Conservation (phyloP, 2,329 filamentous ascomycete genomes). For the Claviceps lovelessii region DNA sequence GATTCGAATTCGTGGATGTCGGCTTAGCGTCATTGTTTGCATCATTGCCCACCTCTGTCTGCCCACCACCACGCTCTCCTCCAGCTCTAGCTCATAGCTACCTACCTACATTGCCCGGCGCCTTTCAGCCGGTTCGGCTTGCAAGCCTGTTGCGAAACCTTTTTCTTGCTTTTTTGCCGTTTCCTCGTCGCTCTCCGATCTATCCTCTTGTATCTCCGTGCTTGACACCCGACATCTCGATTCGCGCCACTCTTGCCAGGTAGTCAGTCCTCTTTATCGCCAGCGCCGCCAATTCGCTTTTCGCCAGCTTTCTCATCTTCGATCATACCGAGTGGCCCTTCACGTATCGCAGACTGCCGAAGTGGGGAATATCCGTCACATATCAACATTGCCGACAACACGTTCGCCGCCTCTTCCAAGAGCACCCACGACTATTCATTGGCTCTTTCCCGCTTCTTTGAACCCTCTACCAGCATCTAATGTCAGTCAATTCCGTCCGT, state of each 20-base stretch:
- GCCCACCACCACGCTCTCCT: background rate
- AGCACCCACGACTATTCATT: background rate
- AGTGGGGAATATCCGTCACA: background rate
- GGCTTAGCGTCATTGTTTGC: constrained; percentile 4
- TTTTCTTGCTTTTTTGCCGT: background rate
- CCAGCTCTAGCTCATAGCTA: background rate
- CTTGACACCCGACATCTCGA: background rate
- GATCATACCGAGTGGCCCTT: background rate
- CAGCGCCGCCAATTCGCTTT: background rate
- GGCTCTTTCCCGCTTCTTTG: background rate
- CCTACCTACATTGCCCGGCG: background rate
- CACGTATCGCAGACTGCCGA: background rate
- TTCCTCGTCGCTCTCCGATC: background rate
- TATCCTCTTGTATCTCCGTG: background rate
- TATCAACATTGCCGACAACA: background rate
- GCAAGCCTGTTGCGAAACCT: background rate
- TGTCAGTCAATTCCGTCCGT: background rate
- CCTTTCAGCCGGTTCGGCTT: background rate
- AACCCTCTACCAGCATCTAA: background rate
- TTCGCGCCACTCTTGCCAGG: background rate
- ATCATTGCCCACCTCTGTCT: constrained; percentile 3
- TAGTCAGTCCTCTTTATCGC: background rate
- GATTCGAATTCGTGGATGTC: constrained; percentile 2
- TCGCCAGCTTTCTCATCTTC: background rate
- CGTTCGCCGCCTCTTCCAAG: background rate